phyloP scores from a whole-genome alignment of 176 grass and related monocot genomes.

The Ensete glaucum region DNA sequence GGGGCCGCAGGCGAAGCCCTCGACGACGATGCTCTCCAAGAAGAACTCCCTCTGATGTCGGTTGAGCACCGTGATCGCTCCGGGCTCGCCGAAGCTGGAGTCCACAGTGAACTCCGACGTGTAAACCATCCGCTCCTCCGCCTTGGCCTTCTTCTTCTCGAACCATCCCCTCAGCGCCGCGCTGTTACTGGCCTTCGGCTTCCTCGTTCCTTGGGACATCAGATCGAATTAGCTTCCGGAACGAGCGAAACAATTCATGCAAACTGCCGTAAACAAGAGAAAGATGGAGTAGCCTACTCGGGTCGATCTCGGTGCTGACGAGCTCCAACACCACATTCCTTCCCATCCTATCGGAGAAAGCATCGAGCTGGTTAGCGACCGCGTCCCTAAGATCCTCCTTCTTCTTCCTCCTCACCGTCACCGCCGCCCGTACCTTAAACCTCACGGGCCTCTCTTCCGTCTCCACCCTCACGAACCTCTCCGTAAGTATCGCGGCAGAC shows the following conservation, averaged over 20 bases:
- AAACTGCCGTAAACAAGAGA: neutral
- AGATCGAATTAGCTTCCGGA: neutral
- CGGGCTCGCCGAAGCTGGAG: slow-evolving; percentile 62
- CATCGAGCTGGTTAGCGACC: slow-evolving; percentile 51
- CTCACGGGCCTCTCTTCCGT: slow-evolving; percentile 33
- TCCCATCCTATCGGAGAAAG: slow-evolving; percentile 52
- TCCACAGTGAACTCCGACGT: slow-evolving; percentile 74
- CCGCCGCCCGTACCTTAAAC: slow-evolving; percentile 55
- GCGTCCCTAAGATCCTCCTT: slow-evolving; percentile 45
- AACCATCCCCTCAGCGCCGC: slow-evolving; percentile 62
- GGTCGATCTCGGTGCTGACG: slow-evolving; percentile 70
- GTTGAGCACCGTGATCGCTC: slow-evolving; percentile 72
- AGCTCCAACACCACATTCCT: slow-evolving; percentile 58
- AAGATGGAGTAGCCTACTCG: slow-evolving; percentile 29
- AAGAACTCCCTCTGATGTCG: slow-evolving; percentile 71
- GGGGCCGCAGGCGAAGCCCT: slow-evolving; percentile 51
- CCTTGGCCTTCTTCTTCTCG: slow-evolving; percentile 72
- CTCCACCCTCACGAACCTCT: slow-evolving; percentile 21
- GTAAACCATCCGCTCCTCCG: slow-evolving; percentile 69
- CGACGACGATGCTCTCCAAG: slow-evolving; percentile 73
- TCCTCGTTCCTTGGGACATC: slow-evolving; percentile 27
- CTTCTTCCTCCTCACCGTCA: slow-evolving; percentile 59
- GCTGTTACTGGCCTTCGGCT: slow-evolving; percentile 42
- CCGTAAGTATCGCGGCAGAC: slow-evolving; percentile 27
- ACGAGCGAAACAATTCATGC: neutral